phyloP scores from a whole-genome alignment of 805 yeast species.

The Starmera dryadoides region DNA sequence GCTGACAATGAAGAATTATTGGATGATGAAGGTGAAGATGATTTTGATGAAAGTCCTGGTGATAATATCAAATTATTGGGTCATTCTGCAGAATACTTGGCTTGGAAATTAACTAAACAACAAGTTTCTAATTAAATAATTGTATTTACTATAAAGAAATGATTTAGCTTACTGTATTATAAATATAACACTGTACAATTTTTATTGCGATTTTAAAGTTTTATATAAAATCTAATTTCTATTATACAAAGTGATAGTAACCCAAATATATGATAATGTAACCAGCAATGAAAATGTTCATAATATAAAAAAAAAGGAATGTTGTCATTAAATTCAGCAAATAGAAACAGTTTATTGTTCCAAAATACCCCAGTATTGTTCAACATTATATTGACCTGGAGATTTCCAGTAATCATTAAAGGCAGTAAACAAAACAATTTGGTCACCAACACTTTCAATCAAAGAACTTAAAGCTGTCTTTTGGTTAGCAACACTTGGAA shows the following conservation, averaged over 20 bases:
- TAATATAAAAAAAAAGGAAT: too few relatives aligned
- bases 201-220: too few relatives aligned
- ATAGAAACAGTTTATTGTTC: constrained; percentile 1
- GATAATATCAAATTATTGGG: constrained; percentile 39
- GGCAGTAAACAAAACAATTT: constrained; percentile 52
- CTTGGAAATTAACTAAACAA: constrained; percentile 35
- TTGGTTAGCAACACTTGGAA: constrained; percentile 50
- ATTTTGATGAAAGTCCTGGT: constrained; percentile 19
- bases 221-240: too few relatives aligned
- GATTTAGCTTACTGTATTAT: too few relatives aligned
- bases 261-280: too few relatives aligned
- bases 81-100: constrained; percentile 69
- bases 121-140: background rate
- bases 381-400: constrained; percentile 50
- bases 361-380: constrained; percentile 42
- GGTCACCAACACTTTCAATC: constrained; percentile 35
- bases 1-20: constrained; percentile 8
- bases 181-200: too few relatives aligned
- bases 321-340: too few relatives aligned
- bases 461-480: constrained; percentile 43
- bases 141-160: too few relatives aligned
- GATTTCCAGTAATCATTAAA: constrained; percentile 60
- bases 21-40: constrained; percentile 15
- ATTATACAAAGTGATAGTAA: too few relatives aligned
- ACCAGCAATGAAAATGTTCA: too few relatives aligned